These are phyloP conservation scores for Hsuehochloa calcarea DNA, from an alignment of 176 grass and related monocot species.

Conservation along the genomic window DNA sequence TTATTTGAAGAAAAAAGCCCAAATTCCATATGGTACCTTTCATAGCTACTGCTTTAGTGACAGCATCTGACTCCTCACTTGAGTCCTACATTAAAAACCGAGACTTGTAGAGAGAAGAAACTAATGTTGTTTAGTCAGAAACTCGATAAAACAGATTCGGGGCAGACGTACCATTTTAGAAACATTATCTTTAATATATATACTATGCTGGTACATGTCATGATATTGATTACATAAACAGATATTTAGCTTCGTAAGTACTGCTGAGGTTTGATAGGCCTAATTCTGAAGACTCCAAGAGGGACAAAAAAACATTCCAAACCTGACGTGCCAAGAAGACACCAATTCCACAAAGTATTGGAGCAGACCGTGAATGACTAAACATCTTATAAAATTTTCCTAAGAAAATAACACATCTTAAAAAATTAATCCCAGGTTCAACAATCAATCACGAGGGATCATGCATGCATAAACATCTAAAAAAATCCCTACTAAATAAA, in stretches of 20 bases:
- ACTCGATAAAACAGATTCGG: no score
- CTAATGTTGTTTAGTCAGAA: no score
- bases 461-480: no score
- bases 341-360: not conserved
- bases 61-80: slow-evolving; percentile 81
- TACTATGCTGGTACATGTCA: not conserved
- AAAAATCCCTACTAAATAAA: no score
- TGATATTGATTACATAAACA: not conserved
- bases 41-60: slow-evolving; percentile 70
- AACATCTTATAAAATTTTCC: not conserved
- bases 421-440: no score
- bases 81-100: slow-evolving; percentile 44
- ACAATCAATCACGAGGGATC: no score
- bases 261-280: not conserved
- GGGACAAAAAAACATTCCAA: not conserved
- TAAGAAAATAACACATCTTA: no score
- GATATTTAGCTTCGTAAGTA: not conserved
- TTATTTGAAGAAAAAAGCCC: not conserved
- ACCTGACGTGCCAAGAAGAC: not conserved
- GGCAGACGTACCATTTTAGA: no score
- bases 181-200: not conserved
- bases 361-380: not conserved
- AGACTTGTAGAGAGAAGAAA: not conserved
- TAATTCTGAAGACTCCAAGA: not conserved
- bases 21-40: slow-evolving; percentile 56